Evolutionary conservation across 352 stramenopile genomes (phyloP), one percentile per base, ranked within the genome.

Genomic region (Blastocystis hominis): DNA sequence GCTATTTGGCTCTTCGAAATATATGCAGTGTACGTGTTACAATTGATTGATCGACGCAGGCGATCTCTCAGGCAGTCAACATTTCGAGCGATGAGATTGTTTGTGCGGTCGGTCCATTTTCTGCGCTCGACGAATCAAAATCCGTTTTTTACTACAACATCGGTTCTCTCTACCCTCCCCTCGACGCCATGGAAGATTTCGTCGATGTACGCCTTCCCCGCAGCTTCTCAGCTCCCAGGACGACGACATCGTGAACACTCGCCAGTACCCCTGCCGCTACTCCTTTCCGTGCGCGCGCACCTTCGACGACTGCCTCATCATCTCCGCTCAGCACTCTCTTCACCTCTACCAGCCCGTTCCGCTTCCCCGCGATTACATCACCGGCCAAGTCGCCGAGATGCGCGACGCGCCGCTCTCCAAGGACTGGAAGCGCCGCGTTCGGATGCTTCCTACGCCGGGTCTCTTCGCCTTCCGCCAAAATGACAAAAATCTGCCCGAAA

Each of bases 91-190:
- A 69, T 1, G 72, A 84, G 54, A 69, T 84, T 15, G 20, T 64
- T 0, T 66, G 59, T 15, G 3, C 50, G 1, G 36, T 10, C 5
- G 20, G 47, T 34, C 50, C 20, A 9, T 40, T 84, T 7, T 66
- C 55, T 24, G 50, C 59, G 38, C 53, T 84, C 36, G 72, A 84
- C 46, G 34, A 34, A 66, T 54, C 53, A 38, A 84, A 38, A 24
- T 68, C 72, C 3, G 72, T 84, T 5, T 84, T 84, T 64, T 64
- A 40, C 36, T 84, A 64, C n/a, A 84, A 66, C 13, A 63, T 84
- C 44, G 72, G 72, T 40, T 84, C 72, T 10, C 38, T 84, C 0
- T 36, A 24, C 54, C 55, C 46, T 66, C 72, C 72, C n/a, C 50
- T 66, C 1, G 50, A 84, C 30, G 13, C 54, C 13, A 3, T 53